Evolutionary conservation across 2,329 filamentous ascomycete genomes (phyloP).

Genomic region (Talaromyces sp.): DNA sequence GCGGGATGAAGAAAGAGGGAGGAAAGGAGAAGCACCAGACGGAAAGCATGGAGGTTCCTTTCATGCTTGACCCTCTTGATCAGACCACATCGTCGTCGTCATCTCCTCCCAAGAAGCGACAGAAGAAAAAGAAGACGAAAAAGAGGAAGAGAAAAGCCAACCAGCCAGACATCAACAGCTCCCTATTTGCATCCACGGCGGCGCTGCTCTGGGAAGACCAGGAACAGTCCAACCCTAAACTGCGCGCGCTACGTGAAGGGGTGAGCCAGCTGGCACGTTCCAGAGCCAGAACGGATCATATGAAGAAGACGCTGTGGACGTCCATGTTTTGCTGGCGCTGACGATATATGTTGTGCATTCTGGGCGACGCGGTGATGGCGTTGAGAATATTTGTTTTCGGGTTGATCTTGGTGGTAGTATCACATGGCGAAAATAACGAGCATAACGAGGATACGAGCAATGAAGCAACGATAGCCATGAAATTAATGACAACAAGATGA

Average conservation of each 20-base stretch:
- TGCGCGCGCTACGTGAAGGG: slow-evolving; percentile 18
- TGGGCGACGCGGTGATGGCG: not conserved
- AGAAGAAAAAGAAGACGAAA: slow-evolving; percentile 9
- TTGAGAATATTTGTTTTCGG: not conserved
- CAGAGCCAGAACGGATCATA: slow-evolving; percentile 27
- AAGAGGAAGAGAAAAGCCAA: not conserved
- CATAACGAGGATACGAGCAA: not conserved
- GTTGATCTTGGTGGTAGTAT: not conserved
- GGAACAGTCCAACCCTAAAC: slow-evolving; percentile 18
- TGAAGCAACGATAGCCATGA: not conserved
- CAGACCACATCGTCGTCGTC: slow-evolving; percentile 18
- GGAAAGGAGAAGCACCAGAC: slow-evolving; percentile 26
- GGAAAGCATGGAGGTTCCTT: slow-evolving; percentile 34
- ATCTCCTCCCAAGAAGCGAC: slow-evolving; percentile 11
- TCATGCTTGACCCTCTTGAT: slow-evolving; percentile 30
- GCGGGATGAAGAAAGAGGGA: slow-evolving; percentile 33
- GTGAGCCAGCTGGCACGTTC: slow-evolving; percentile 6
- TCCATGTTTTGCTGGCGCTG: slow-evolving; percentile 23
- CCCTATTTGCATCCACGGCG: slow-evolving; percentile 6
- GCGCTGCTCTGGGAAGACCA: slow-evolving; percentile 13
- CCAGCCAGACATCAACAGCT: not conserved
- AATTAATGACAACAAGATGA: not conserved
- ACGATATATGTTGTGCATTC: not conserved
- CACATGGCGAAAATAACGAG: not conserved
- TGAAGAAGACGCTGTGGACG: slow-evolving; percentile 25